Evolutionary conservation across 169 alveolate genomes (phyloP).

Genomic region (Eimeria falciformis): DNA sequence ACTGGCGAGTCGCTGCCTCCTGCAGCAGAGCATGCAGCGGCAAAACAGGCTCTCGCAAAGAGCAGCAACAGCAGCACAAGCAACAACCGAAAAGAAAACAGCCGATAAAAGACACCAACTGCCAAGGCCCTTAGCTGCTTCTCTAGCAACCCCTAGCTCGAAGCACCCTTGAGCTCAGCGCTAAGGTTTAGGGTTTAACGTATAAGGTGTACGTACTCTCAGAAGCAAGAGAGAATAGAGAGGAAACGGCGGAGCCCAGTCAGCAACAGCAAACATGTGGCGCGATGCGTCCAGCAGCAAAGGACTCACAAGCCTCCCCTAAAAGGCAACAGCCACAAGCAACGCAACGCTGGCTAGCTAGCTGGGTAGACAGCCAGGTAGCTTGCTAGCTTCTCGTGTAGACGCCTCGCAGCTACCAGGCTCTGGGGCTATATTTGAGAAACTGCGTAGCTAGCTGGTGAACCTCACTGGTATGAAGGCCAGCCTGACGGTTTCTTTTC

Average conservation of each 20-base stretch:
- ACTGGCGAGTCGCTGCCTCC: slow-evolving; percentile 49
- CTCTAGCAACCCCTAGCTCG: too few species aligned
- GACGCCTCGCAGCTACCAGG: background rate
- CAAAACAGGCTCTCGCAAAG: background rate
- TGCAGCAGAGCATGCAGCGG: slow-evolving; percentile 29
- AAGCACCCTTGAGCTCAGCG: too few species aligned
- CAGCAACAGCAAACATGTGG: slow-evolving; percentile 35
- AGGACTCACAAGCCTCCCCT: slow-evolving; percentile 31
- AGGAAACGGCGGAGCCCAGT: slow-evolving; percentile 8
- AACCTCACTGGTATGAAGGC: slow-evolving; percentile 9
- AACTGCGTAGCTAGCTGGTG: background rate
- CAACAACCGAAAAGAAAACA: too few species aligned
- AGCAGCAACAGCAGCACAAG: background rate
- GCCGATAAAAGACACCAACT: too few species aligned
- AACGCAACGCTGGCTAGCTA: background rate
- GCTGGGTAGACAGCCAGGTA: background rate
- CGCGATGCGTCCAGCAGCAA: slow-evolving; percentile 52
- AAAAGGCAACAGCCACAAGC: background rate
- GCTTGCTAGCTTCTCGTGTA: background rate
- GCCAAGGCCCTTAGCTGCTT: too few species aligned
- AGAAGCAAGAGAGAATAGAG: slow-evolving; percentile 22
- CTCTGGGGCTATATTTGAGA: background rate
- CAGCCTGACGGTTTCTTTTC: slow-evolving; percentile 21
- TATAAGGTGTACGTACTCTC: background rate
- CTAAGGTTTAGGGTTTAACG: slow-evolving; percentile 14